Conservation (phyloP, 192 early-diverging fungal species). For the Mycoemilia scoparia region DNA sequence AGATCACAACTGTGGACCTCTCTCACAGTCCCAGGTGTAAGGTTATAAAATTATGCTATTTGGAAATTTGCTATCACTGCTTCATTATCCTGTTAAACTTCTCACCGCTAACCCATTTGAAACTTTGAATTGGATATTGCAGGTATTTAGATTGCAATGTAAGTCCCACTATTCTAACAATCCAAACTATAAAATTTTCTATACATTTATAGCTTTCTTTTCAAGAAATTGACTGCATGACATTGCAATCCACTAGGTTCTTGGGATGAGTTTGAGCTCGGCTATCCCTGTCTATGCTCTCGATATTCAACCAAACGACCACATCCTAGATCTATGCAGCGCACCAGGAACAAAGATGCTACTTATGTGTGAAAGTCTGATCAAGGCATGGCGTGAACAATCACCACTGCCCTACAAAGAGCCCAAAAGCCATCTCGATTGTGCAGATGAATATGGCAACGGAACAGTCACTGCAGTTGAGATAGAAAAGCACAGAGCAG, state of each 20-base stretch:
- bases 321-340: constrained; percentile 79
- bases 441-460: too few species aligned
- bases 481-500: constrained; percentile 46
- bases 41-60: too few species aligned
- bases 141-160: neutral
- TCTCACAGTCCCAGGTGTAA: constrained; percentile 33
- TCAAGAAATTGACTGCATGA: neutral
- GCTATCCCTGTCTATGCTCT: constrained; percentile 70
- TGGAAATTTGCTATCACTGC: too few species aligned
- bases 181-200: neutral
- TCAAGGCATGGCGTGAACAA: constrained; percentile 16
- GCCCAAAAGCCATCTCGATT: too few species aligned
- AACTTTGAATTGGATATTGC: neutral
- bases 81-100: too few species aligned
- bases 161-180: neutral
- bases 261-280: constrained; percentile 71
- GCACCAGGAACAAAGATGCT: constrained; percentile 82
- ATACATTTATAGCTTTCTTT: neutral
- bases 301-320: constrained; percentile 48
- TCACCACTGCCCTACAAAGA: neutral
- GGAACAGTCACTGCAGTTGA: constrained; percentile 93
- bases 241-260: constrained; percentile 19
- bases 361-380: constrained; percentile 51
- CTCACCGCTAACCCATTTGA: too few species aligned
- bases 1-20: constrained; percentile 16